phyloP scores from a whole-genome alignment of 2,329 filamentous ascomycete species.

The Fusarium tupiense region DNA sequence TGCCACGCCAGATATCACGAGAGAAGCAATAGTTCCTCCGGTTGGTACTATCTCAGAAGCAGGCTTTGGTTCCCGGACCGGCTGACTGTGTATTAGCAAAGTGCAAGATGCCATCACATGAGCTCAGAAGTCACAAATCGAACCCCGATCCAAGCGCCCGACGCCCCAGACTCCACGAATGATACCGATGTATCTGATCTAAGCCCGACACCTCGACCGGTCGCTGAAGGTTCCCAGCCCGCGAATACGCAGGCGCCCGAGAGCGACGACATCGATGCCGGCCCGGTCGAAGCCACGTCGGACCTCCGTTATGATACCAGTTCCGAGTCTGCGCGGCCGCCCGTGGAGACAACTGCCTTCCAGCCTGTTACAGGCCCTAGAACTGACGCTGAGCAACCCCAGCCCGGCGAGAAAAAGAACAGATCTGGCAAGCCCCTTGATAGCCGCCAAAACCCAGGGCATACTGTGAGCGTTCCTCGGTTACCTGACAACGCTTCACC shows the following conservation, averaged over 20 bases:
- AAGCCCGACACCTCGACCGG: neutral
- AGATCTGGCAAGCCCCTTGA: neutral
- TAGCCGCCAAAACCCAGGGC: accelerated
- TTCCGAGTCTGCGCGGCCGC: neutral
- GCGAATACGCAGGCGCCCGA: neutral
- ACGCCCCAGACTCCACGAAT: neutral
- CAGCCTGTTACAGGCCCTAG: neutral
- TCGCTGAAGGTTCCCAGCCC: neutral
- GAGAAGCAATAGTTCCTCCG: neutral
- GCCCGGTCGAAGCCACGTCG: neutral
- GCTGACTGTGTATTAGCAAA: neutral
- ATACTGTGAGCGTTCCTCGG: neutral
- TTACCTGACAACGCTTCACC: neutral
- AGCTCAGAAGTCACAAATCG: no score
- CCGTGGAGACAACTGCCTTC: neutral
- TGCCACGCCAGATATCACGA: neutral
- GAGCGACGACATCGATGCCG: neutral
- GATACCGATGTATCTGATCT: neutral
- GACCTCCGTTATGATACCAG: neutral
- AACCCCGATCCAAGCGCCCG: neutral
- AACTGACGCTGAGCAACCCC: neutral
- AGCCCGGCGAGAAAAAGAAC: neutral
- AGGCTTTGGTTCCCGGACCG: neutral
- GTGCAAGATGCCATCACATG: neutral
- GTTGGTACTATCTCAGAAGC: neutral